phyloP scores from a whole-genome alignment of 352 stramenopile genomes.

The Phytophthora fragariae region DNA sequence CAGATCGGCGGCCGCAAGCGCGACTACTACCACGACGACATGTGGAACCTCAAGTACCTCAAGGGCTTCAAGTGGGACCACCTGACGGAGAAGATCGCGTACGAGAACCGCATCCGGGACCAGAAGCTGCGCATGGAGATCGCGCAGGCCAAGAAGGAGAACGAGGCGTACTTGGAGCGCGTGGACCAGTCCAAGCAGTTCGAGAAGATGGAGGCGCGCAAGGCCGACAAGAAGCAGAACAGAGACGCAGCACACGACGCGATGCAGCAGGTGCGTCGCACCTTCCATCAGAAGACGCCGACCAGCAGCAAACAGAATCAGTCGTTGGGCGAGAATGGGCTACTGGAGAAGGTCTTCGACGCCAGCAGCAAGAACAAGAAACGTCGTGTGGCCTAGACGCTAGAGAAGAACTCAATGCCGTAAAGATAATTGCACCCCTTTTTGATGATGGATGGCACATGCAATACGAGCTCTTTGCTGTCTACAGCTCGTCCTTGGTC shows the following conservation, averaged over 20 bases:
- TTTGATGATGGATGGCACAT: constrained; percentile 23
- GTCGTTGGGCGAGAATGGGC: constrained; percentile 54
- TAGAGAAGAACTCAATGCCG: constrained; percentile 16
- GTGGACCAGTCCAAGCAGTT: constrained; percentile 90
- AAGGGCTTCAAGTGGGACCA: constrained; percentile 99
- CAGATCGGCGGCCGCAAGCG: constrained; percentile 94
- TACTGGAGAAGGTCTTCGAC: constrained; percentile 78
- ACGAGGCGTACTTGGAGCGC: constrained; percentile 87
- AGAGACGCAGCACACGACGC: constrained; percentile 16
- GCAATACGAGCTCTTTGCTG: constrained; percentile 11
- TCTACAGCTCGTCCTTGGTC: constrained; percentile 59
- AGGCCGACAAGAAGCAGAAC: constrained; percentile 46
- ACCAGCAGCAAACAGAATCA: constrained; percentile 74
- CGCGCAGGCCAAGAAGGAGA: constrained; percentile 87
- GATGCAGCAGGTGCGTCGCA: constrained; percentile 70
- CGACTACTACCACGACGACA: constrained; percentile 97
- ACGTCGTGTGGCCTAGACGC: constrained; percentile 43
- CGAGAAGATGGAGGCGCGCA: constrained; percentile 87
- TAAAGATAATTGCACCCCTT: constrained; percentile 32
- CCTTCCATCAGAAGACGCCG: constrained; percentile 76
- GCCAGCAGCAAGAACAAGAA: constrained; percentile 66
- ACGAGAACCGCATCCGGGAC: constrained; percentile 88
- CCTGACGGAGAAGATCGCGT: constrained; percentile 98
- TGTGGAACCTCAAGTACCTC: constrained; percentile 99
- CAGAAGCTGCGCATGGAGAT: constrained; percentile 91